phyloP scores from a whole-genome alignment of 164 flowering plant species.

The Dillenia turbinata region DNA sequence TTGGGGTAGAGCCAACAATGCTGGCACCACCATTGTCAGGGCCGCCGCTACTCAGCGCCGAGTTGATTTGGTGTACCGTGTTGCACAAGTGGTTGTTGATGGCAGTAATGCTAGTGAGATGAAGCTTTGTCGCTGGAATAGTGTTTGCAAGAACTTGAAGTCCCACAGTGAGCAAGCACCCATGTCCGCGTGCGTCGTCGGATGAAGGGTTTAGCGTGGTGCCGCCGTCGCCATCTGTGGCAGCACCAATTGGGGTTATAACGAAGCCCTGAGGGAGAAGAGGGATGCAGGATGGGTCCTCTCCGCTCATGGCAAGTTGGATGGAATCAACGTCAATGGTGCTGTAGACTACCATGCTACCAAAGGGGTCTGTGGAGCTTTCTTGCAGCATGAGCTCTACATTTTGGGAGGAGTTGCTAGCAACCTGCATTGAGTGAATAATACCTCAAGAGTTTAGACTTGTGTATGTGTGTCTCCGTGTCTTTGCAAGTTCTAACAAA shows the following conservation, averaged over 20 bases:
- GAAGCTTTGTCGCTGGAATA: conserved; percentile 66
- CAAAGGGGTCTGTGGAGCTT: conserved; percentile 79
- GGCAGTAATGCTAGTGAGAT: conserved; percentile 61
- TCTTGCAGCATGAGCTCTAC: conserved; percentile 93
- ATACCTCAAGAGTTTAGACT: not conserved
- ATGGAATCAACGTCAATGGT: conserved; percentile 73
- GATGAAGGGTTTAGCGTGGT: conserved; percentile 1
- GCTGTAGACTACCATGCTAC: conserved; percentile 78
- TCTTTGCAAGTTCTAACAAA: too few relatives aligned
- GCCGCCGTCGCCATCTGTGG: conserved; percentile 3
- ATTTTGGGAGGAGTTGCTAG: conserved; percentile 85
- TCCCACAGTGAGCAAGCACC: conserved; percentile 81
- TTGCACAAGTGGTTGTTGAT: conserved; percentile 70
- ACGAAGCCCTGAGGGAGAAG: conserved; percentile 81
- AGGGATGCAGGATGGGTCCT: conserved; percentile 85
- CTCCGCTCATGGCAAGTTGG: conserved; percentile 79
- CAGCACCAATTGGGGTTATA: conserved; percentile 35
- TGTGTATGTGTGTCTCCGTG: too few relatives aligned
- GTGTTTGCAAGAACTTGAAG: conserved; percentile 77
- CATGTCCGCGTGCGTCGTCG: conserved; percentile 8
- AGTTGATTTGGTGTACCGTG: conserved; percentile 61
- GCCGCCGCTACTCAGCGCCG: conserved; percentile 34
- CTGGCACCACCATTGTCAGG: not conserved
- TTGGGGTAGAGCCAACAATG: not conserved
- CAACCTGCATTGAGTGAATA: conserved; percentile 44